These are phyloP conservation scores for Cephalotrichum gorgonifer DNA, from an alignment of 2,329 filamentous ascomycete genomes.

Conservation along the genomic window DNA sequence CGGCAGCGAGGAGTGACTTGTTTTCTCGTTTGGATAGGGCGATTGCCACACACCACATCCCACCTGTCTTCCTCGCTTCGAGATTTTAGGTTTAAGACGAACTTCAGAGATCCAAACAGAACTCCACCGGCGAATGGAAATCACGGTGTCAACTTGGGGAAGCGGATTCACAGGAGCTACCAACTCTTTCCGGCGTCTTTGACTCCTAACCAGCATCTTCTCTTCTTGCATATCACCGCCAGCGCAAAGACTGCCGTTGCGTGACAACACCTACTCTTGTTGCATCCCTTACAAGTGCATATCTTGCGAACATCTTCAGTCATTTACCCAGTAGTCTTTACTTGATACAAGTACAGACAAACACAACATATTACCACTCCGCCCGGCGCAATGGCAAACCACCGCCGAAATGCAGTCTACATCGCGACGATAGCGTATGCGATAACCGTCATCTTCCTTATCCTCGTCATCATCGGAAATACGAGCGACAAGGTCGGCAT, in stretches of 20 bases:
- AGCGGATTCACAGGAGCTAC: no score
- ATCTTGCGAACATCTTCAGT: neutral
- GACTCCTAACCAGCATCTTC: no score
- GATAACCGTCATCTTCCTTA: conserved; percentile 64
- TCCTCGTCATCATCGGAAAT: conserved; percentile 72
- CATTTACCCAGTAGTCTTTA: neutral
- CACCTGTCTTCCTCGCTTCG: neutral
- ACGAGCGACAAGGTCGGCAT: conserved; percentile 51
- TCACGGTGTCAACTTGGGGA: no score
- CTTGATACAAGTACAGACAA: no score
- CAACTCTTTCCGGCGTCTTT: no score
- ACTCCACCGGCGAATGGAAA: neutral
- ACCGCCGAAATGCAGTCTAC: conserved; percentile 49
- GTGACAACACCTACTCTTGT: neutral
- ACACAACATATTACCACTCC: no score
- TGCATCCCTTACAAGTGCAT: neutral
- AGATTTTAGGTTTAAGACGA: neutral
- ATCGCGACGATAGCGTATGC: conserved; percentile 62
- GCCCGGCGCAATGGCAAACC: neutral
- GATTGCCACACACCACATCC: no score
- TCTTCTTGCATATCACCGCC: neutral
- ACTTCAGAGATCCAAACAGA: neutral
- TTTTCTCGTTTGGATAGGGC: no score
- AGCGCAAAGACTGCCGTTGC: neutral
- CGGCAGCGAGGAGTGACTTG: no score